Conservation (phyloP, 148 eudicot genomes). For the Bassia scoparia region DNA sequence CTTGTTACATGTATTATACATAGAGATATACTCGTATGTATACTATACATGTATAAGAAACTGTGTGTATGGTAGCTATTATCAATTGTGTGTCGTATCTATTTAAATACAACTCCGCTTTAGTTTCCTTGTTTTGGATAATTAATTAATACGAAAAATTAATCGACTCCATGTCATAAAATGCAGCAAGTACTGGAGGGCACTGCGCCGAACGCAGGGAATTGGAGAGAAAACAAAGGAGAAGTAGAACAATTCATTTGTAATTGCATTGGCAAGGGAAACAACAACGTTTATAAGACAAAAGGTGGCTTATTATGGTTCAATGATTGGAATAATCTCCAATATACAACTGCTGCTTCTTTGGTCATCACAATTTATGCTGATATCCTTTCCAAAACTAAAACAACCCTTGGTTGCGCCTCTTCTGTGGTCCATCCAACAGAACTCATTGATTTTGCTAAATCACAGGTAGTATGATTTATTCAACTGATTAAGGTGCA, state of each 20-base stretch:
- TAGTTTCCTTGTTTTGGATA: no score
- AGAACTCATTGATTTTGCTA: constrained; percentile 34
- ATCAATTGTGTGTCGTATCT: no score
- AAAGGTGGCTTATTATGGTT: constrained; percentile 48
- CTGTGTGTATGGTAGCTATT: no score
- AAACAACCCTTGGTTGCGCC: constrained; percentile 26
- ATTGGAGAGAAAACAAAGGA: constrained; percentile 15
- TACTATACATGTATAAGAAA: no score
- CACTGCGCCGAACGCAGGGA: constrained; percentile 7
- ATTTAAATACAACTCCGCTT: no score
- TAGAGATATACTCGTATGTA: no score
- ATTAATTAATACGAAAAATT: no score
- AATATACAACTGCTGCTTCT: constrained; percentile 38
- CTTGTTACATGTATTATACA: no score
- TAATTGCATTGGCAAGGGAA: constrained; percentile 47
- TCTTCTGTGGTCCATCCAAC: constrained; percentile 22
- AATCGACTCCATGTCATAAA: no score
- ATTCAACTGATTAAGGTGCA: no score
- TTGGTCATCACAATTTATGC: constrained; percentile 36
- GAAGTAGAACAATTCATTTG: constrained; percentile 40
- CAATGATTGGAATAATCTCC: constrained; percentile 36
- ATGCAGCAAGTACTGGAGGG: constrained; percentile 27
- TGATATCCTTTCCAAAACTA: constrained; percentile 23
- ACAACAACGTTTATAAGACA: constrained; percentile 28
- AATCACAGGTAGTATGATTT: constrained; percentile 39